Evolutionary conservation across 2,329 filamentous ascomycete genomes (phyloP).

Genomic region (Fusarium sp.): DNA sequence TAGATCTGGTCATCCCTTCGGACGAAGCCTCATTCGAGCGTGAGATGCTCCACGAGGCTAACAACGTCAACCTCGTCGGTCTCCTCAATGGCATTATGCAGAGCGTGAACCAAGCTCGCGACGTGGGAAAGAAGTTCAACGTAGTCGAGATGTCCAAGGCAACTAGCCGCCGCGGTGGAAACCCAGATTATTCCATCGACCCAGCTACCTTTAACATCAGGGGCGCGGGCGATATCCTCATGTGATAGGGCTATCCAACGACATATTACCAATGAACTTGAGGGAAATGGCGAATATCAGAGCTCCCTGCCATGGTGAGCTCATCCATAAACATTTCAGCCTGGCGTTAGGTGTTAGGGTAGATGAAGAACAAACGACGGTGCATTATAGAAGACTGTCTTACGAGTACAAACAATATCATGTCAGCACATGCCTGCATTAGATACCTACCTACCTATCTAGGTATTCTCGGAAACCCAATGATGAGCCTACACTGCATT

Average conservation of each 20-base stretch:
- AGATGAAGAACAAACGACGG: conserved; percentile 22
- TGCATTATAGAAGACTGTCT: conserved; percentile 9
- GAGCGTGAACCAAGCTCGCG: conserved; percentile 72
- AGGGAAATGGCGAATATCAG: background rate
- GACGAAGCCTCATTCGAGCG: conserved; percentile 69
- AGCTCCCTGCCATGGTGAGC: background rate
- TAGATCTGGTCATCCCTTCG: conserved; percentile 80
- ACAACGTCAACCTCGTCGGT: conserved; percentile 81
- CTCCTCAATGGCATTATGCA: conserved; percentile 79
- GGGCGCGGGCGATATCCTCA: conserved; percentile 46
- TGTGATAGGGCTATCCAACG: conserved; percentile 30
- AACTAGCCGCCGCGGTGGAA: conserved; percentile 33
- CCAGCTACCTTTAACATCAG: conserved; percentile 40
- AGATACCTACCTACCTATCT: too few relatives aligned
- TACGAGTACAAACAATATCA: background rate
- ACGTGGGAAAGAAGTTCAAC: conserved; percentile 76
- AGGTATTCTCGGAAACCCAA: background rate
- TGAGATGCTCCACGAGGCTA: conserved; percentile 78
- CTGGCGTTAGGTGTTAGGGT: conserved; percentile 42
- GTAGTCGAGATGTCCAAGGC: conserved; percentile 59
- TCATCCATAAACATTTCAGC: conserved; percentile 35
- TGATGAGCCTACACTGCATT: background rate
- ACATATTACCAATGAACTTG: background rate
- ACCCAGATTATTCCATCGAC: conserved; percentile 36
- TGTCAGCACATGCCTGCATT: background rate